A percentile compares a stretch with the other conserved stretches of the same genome.
Evolutionary conservation across 495 filamentous ascomycete genomes (phyloP).

Genomic region (Trichoderma erinaceum): DNA sequence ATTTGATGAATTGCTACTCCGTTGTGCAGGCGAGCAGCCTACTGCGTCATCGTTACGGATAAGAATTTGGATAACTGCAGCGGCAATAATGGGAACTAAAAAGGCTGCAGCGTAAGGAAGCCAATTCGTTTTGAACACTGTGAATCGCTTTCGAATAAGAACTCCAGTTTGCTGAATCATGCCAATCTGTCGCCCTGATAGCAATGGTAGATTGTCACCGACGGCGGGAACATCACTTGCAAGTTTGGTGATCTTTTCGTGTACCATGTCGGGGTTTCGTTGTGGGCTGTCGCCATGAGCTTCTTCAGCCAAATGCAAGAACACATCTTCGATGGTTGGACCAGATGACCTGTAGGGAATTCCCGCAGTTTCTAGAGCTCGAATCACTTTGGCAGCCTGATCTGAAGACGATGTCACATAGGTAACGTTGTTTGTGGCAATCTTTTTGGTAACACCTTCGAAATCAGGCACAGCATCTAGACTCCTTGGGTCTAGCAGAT

Average conservation of each 20-base stretch:
- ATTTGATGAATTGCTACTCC: not conserved
- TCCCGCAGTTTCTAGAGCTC: constrained; percentile 48
- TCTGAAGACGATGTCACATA: constrained; percentile 55
- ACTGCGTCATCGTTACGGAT: constrained; percentile 41
- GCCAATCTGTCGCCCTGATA: constrained; percentile 53
- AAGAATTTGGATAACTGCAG: constrained; percentile 57
- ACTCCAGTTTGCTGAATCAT: constrained; percentile 57
- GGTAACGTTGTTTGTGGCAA: constrained; percentile 56
- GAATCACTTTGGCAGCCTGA: constrained; percentile 53
- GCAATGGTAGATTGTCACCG: constrained; percentile 43
- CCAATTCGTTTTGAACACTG: constrained; percentile 62
- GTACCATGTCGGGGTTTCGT: not conserved
- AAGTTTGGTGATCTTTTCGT: not conserved
- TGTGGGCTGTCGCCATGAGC: constrained; percentile 19
- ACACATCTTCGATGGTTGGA: constrained; percentile 73
- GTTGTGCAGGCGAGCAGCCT: constrained; percentile 42
- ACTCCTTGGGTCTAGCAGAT: constrained; percentile 47
- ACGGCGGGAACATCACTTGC: constrained; percentile 16
- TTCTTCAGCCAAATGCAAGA: constrained; percentile 67
- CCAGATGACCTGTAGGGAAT: constrained; percentile 64
- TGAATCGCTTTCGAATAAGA: constrained; percentile 62
- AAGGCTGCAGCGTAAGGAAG: constrained; percentile 61
- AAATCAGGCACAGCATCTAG: constrained; percentile 41
- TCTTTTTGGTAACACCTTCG: constrained; percentile 44
- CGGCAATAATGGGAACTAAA: constrained; percentile 56